phyloP scores from a whole-genome alignment of 2,329 filamentous ascomycete species.

The Colletotrichum spinosum region DNA sequence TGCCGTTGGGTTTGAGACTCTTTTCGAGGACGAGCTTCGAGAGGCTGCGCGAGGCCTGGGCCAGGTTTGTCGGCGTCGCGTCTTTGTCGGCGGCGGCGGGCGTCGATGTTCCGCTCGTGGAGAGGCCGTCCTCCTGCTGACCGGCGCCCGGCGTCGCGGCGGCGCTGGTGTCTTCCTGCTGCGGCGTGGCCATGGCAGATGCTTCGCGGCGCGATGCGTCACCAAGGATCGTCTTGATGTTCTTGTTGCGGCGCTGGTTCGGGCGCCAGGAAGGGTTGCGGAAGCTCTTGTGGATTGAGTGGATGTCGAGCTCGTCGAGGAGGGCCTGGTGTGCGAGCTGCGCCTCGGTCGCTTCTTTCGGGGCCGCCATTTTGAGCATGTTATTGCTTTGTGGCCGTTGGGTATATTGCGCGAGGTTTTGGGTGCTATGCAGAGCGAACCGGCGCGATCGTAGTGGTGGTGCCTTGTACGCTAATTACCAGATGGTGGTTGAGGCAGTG shows the following conservation, averaged over 20 bases:
- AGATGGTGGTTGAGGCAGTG: neutral
- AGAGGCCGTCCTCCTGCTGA: slow-evolving; percentile 62
- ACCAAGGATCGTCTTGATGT: slow-evolving; percentile 94
- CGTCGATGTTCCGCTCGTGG: slow-evolving; percentile 69
- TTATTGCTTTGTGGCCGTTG: slow-evolving; percentile 36
- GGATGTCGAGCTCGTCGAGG: slow-evolving; percentile 92
- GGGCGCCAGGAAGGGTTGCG: slow-evolving; percentile 92
- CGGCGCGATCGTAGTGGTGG: no score
- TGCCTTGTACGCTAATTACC: no score
- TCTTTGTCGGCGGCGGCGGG: slow-evolving; percentile 57
- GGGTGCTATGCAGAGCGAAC: no score
- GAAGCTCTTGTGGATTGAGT: slow-evolving; percentile 87
- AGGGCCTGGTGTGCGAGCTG: slow-evolving; percentile 86
- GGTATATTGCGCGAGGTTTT: neutral
- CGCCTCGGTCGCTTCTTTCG: slow-evolving; percentile 77
- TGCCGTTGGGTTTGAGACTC: slow-evolving; percentile 65
- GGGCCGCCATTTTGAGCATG: slow-evolving; percentile 71
- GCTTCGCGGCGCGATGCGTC: slow-evolving; percentile 91
- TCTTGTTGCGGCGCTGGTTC: slow-evolving; percentile 97
- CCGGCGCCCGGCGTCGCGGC: slow-evolving; percentile 69
- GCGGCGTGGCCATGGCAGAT: slow-evolving; percentile 78
- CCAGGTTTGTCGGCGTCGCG: slow-evolving; percentile 74
- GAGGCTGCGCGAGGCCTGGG: slow-evolving; percentile 88
- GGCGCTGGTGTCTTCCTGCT: slow-evolving; percentile 78
- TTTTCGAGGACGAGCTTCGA: slow-evolving; percentile 91